phyloP scores from a whole-genome alignment of 305 asterid genomes.

The Fraxinus angustifolia region DNA sequence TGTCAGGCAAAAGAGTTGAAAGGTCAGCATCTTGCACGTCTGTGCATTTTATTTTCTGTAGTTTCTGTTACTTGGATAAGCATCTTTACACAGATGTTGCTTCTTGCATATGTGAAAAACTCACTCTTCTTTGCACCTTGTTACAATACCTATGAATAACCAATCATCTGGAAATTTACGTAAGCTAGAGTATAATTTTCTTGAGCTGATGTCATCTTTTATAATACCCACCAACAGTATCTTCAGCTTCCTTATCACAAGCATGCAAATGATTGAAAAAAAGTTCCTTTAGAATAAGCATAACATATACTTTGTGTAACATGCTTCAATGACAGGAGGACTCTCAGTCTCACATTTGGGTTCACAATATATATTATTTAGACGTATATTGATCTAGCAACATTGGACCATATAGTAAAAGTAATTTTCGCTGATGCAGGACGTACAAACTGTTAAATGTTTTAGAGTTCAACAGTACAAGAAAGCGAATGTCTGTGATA shows the following conservation, averaged over 20 bases:
- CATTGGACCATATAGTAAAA: background rate
- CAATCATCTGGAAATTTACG: background rate
- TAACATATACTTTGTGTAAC: background rate
- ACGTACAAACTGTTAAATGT: constrained; percentile 64
- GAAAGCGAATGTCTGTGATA: constrained; percentile 91
- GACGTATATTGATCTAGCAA: background rate
- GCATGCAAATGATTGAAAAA: background rate
- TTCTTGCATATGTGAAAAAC: background rate
- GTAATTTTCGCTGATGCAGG: constrained; percentile 45
- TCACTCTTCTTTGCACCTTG: background rate
- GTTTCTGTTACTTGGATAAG: background rate
- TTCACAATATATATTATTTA: background rate
- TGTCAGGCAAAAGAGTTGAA: constrained; percentile 54
- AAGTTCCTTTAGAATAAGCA: background rate
- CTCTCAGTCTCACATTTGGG: background rate
- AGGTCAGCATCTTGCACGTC: constrained; percentile 46
- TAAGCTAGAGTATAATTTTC: background rate
- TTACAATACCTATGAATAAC: background rate
- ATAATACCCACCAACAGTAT: background rate
- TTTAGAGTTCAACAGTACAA: constrained; percentile 73
- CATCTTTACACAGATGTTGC: background rate
- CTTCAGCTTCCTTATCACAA: background rate
- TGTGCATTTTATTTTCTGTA: background rate
- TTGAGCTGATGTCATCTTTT: background rate
- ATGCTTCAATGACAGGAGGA: background rate